Conservation (phyloP, 441 rosid species). For the Pelargonium myrrhifolium region DNA sequence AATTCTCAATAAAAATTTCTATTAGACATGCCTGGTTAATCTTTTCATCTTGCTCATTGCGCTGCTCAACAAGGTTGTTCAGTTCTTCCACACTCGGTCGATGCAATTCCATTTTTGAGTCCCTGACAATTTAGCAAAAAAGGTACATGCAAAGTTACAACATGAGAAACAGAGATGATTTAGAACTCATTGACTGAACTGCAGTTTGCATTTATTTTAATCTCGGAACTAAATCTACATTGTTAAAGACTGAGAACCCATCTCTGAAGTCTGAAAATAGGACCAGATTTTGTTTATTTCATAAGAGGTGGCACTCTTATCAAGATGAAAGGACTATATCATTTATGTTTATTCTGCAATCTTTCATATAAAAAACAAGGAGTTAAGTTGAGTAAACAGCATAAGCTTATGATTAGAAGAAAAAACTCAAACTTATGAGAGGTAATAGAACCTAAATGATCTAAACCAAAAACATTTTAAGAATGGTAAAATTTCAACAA, state of each 20-base stretch:
- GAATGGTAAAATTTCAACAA: too few relatives aligned
- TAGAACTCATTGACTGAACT: constrained; percentile 3
- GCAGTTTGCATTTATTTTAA: background rate
- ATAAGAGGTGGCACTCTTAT: too few relatives aligned
- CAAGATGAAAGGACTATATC: too few relatives aligned
- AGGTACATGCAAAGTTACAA: background rate
- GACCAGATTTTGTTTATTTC: too few relatives aligned
- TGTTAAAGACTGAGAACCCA: background rate
- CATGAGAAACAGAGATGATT: background rate
- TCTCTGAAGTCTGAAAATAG: too few relatives aligned
- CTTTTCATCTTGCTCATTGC: constrained; percentile 51
- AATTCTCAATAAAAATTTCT: background rate
- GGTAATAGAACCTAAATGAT: too few relatives aligned
- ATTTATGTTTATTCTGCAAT: too few relatives aligned
- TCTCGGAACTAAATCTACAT: background rate
- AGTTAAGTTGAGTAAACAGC: too few relatives aligned
- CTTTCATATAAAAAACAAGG: too few relatives aligned
- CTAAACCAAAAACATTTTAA: too few relatives aligned
- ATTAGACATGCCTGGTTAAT: constrained; percentile 44
- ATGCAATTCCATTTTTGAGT: constrained; percentile 56
- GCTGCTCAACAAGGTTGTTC: constrained; percentile 54
- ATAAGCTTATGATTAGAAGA: too few relatives aligned
- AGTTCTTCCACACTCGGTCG: constrained; percentile 48
- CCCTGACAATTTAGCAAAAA: constrained; percentile 28
- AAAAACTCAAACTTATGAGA: too few relatives aligned